A percentile compares a stretch with the other conserved stretches of the same genome.
phyloP scores from a whole-genome alignment of 768 basidiomycete genomes.

The Wakefieldia striispora region DNA sequence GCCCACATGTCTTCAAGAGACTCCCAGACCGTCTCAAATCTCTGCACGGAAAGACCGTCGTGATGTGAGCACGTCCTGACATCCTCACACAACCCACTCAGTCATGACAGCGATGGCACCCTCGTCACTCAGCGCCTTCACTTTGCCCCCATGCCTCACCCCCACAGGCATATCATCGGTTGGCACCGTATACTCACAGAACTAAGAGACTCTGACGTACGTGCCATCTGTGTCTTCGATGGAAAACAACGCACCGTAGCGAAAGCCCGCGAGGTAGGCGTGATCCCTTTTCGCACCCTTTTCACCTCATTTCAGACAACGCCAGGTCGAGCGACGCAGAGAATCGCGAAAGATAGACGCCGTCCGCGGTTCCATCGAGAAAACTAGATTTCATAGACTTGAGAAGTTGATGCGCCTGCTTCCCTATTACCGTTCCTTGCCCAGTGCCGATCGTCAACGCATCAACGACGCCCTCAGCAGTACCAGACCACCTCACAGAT shows the following conservation, averaged over 20 bases:
- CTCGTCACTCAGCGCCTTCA: conserved; percentile 83
- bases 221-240: conserved; percentile 77
- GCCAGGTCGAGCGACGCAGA: conserved; percentile 55
- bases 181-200: conserved; percentile 75
- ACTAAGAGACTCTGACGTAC: conserved; percentile 52
- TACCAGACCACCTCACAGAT: conserved; percentile 8
- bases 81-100: neutral
- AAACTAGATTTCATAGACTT: conserved; percentile 55
- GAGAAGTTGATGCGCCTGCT: conserved; percentile 41
- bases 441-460: conserved; percentile 27
- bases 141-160: conserved; percentile 63
- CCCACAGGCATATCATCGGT: conserved; percentile 67
- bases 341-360: conserved; percentile 45
- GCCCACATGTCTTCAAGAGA: conserved; percentile 61
- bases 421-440: conserved; percentile 36
- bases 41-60: conserved; percentile 65
- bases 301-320: conserved; percentile 2
- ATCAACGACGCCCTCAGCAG: conserved; percentile 25
- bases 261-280: conserved; percentile 66
- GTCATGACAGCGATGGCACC: conserved; percentile 67
- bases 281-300: neutral
- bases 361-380: conserved; percentile 57
- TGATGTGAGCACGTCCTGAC: conserved; percentile 51
- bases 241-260: conserved; percentile 64
- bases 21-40: conserved; percentile 63